These are phyloP conservation scores for Hypoxylon sp. DNA, from an alignment of 2,329 filamentous ascomycete genomes.

Conservation along the genomic window DNA sequence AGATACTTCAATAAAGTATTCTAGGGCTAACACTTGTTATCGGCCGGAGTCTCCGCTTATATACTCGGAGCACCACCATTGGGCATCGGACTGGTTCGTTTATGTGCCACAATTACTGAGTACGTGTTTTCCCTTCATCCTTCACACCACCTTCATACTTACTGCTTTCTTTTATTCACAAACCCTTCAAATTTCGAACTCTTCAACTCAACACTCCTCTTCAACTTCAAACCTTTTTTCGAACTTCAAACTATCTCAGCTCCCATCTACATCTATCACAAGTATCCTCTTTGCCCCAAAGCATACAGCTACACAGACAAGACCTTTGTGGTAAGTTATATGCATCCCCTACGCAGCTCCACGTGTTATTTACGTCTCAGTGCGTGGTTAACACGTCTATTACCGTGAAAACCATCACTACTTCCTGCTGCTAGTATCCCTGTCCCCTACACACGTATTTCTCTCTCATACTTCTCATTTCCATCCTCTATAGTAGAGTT, in stretches of 20 bases:
- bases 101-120: background rate
- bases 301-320: background rate
- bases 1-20: background rate
- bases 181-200: background rate
- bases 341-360: background rate
- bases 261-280: background rate
- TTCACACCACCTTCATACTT: background rate
- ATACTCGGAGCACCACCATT: background rate
- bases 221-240: background rate
- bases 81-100: background rate
- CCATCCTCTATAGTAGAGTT: background rate
- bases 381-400: background rate
- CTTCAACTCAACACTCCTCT: background rate
- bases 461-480: background rate
- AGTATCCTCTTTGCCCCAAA: background rate
- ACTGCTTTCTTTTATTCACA: background rate
- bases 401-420: background rate
- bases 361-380: background rate
- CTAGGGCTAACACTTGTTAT: background rate
- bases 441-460: background rate
- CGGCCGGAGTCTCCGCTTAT: background rate
- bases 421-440: background rate
- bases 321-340: conserved; percentile 2
- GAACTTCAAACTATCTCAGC: background rate
- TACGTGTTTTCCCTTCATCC: background rate